Evolutionary conservation across 345 rosid species (phyloP), one percentile per base, ranked within the genome.

Genomic region (Carallia brachiata): DNA sequence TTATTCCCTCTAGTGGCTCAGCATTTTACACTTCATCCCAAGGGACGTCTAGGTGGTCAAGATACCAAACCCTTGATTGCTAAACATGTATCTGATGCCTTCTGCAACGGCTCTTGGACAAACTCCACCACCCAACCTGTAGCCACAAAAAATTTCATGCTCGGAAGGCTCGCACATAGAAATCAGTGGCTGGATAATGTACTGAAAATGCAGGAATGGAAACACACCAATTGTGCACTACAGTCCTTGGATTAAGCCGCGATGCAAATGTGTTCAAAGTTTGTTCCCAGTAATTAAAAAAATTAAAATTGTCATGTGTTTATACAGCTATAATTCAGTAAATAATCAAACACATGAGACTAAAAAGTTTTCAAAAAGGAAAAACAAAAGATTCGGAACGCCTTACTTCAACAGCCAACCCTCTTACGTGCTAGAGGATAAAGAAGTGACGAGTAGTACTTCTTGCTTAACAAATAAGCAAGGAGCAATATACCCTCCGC

Each of bases 51-150:
- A 92, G 82, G 83, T 91, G 96, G 73, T 90, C 95, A 34, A 91
- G 92, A 78, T 94, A 91, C 98, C 98, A 88, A 87, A 81, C 2
- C 88, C 96, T 83, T 90, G 95, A 80, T 91, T 85, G 81, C 96
- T 90, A 79, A 77, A 95, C 27, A 92, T 90, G 87, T 97, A 95
- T 79, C 81, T 85, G 78, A 92, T 88, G 67, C 97, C 99, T 78
- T 90, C 90, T 28, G 91, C 87, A 62, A 90, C 92, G 2, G 87
- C 98, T 81, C 75, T 88, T 50, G 90, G 87, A 77, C 97, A 95
- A 74, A 95, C 92, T 59, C 91, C 92, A 36, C 84, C 79, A 47
- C 91, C 94, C 85, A 90, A 79, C 99, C 98, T 92, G 77, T 65
- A 39, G 31, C 63, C 67, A 13, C 50, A 27, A 67, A 62, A 16